phyloP scores from a whole-genome alignment of 2,329 filamentous ascomycete species.

The Xylaria sp. region DNA sequence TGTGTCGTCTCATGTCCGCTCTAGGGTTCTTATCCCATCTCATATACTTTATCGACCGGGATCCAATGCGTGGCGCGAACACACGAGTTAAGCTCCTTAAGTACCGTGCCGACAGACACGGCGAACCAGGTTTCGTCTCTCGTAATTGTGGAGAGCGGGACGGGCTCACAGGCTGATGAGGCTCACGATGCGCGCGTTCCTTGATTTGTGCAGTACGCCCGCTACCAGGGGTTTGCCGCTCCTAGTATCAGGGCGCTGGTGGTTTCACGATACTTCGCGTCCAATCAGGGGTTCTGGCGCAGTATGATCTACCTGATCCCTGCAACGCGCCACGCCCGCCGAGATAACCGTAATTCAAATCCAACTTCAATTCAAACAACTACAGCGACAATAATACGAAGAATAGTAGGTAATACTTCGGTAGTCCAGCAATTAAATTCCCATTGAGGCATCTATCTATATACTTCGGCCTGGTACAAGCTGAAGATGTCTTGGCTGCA shows the following conservation, averaged over 20 bases:
- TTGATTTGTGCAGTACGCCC: conserved; percentile 12
- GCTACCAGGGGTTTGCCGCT: conserved; percentile 19
- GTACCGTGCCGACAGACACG: too few species aligned
- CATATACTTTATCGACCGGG: conserved; percentile 5
- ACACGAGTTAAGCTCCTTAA: not conserved
- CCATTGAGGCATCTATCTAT: conserved; percentile 12
- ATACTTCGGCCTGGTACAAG: conserved; percentile 16
- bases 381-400: not conserved
- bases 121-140: conserved; percentile 4
- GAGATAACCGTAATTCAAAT: conserved; percentile 20
- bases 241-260: conserved; percentile 4
- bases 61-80: not conserved
- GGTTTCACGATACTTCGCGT: conserved; percentile 42
- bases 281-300: conserved; percentile 37
- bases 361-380: conserved; percentile 8
- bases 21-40: not conserved
- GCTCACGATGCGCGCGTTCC: conserved; percentile 8
- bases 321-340: conserved; percentile 28
- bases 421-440: not conserved
- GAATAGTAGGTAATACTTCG: not conserved
- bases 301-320: conserved; percentile 43
- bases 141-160: not conserved
- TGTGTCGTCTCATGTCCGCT: conserved; percentile 23
- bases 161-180: not conserved
- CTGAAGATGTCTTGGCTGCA: conserved; percentile 17